Base-by-base conservation (phyloP, 2,329 filamentous ascomycete species). In the Ophiostoma ulmi region DNA sequence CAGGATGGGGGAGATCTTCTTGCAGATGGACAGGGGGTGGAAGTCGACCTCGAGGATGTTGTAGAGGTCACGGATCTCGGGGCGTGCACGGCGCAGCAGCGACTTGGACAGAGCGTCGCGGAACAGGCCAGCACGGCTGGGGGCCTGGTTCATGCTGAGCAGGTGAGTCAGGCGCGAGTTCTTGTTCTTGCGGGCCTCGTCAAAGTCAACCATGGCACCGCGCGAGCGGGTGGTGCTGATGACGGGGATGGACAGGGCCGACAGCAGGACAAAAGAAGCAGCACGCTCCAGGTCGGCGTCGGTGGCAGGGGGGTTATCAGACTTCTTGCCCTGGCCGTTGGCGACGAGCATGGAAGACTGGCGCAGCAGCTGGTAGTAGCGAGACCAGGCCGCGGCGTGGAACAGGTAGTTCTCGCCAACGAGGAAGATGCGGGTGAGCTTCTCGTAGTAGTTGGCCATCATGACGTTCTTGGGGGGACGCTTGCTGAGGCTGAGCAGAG, bases 391-490 rank as follows among this genome's bases (percentile, higher is more conserved):
- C 70, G 95, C 95, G 75, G 95, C 95, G 79, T 99, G 95, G 89
- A 99, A 99, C 65, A 99, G 89, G 80, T 98, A 98, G 86, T 99
- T 99, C 83, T 98, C 95, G 80, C 94, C 97, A 75, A 98, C 95
- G 74, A 99, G 88, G 87, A 99, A 99, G 80, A 99, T 99, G 74
- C 94, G 90, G 58, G 95, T 97, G 72, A 99, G 89, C 84, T 98
- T 98, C 86, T 99, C 95, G 82, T 98, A 99, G 87, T 99, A 99
- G 85, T 98, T 99, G 83, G 95, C 95, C 95, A 99, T 99, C 95
- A 99, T 98, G 79, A 97, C 86, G 80, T 97, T 97, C 90, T 98
- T 98, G 70, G 95, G 91, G 55, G 94, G 94, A 70, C 95, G 92
- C 88, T 98, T 98, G 90, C 94, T 98, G 76, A 98, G 87, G 84